These are phyloP conservation scores for Gnomoniopsis smithogilvyi DNA, from an alignment of 2,329 filamentous ascomycete genomes.

Conservation along the genomic window DNA sequence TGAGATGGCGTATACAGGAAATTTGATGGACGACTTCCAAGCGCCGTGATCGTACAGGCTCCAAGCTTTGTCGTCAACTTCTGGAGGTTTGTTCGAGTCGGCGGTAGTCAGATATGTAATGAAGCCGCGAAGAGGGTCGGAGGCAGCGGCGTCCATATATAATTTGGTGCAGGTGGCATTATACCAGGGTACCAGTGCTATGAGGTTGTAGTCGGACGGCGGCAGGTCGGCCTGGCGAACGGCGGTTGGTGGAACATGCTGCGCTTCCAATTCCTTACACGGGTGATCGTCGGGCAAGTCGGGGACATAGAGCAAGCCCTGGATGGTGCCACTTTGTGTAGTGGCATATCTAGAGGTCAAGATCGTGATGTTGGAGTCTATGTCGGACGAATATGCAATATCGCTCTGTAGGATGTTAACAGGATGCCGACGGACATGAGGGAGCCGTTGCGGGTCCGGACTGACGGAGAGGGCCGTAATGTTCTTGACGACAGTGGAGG, in stretches of 20 bases:
- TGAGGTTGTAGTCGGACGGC: constrained; percentile 64
- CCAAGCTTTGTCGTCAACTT: constrained; percentile 65
- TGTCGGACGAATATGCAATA: constrained; percentile 50
- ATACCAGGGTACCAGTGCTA: constrained; percentile 87
- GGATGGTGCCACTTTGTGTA: constrained; percentile 58
- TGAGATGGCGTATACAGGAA: constrained; percentile 80
- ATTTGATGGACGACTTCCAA: constrained; percentile 72
- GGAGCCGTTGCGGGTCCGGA: background rate
- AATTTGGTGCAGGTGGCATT: constrained; percentile 67
- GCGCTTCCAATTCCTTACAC: constrained; percentile 61
- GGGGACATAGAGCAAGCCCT: constrained; percentile 84
- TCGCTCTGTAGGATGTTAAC: constrained; percentile 29
- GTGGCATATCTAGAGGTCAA: constrained; percentile 67
- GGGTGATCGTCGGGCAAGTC: constrained; percentile 54
- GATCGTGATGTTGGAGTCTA: constrained; percentile 65
- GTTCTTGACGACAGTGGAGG: constrained; percentile 54
- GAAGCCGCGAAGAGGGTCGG: constrained; percentile 59
- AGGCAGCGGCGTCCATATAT: constrained; percentile 63
- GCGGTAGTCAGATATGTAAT: constrained; percentile 61
- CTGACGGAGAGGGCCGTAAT: constrained; percentile 55
- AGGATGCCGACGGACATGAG: background rate
- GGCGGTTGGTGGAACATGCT: constrained; percentile 71
- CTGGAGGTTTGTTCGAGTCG: constrained; percentile 60
- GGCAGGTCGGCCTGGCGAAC: constrained; percentile 71
- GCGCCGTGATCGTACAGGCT: constrained; percentile 61